A percentile compares a stretch with the other conserved stretches of the same genome.
phyloP scores from a whole-genome alignment of 352 stramenopile genomes.

The Phytopythium chamaehyphon region DNA sequence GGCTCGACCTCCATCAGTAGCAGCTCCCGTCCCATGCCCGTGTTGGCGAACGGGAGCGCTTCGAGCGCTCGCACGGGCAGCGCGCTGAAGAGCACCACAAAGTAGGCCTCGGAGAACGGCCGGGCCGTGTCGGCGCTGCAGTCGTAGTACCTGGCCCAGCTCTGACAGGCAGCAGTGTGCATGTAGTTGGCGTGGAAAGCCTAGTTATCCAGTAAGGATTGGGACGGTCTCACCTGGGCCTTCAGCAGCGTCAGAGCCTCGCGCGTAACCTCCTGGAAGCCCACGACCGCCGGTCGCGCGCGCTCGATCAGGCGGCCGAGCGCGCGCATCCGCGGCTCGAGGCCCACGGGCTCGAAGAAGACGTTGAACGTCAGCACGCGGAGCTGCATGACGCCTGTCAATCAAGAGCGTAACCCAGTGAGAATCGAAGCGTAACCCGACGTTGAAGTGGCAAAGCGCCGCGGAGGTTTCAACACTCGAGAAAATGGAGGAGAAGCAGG shows the following conservation, averaged over 20 bases:
- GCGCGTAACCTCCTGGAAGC: constrained; percentile 76
- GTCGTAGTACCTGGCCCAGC: constrained; percentile 71
- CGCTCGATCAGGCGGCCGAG: constrained; percentile 49
- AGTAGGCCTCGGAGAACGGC: constrained; percentile 74
- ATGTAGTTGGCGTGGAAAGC: no score
- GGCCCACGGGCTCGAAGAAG: constrained; percentile 65
- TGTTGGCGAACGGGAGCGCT: constrained; percentile 64
- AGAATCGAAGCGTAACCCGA: no score
- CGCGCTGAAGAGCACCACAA: constrained; percentile 74
- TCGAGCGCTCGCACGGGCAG: constrained; percentile 55
- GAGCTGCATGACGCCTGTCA: constrained; percentile 30
- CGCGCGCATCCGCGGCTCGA: constrained; percentile 53
- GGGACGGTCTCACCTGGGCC: constrained; percentile 14
- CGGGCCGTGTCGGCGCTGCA: constrained; percentile 64
- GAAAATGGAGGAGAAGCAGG: background rate
- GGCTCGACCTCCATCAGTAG: constrained; percentile 53
- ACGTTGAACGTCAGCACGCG: constrained; percentile 74
- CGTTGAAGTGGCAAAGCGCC: no score
- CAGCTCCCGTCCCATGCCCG: constrained; percentile 71
- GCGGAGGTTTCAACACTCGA: no score
- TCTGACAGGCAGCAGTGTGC: constrained; percentile 11
- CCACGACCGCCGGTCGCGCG: constrained; percentile 55
- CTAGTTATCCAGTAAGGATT: no score
- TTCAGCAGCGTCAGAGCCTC: constrained; percentile 56
- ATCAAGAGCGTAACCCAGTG: no score